Evolutionary conservation across 371 early-diverging fungal species (phyloP).

Genomic region (Lichtheimia ramosa): DNA sequence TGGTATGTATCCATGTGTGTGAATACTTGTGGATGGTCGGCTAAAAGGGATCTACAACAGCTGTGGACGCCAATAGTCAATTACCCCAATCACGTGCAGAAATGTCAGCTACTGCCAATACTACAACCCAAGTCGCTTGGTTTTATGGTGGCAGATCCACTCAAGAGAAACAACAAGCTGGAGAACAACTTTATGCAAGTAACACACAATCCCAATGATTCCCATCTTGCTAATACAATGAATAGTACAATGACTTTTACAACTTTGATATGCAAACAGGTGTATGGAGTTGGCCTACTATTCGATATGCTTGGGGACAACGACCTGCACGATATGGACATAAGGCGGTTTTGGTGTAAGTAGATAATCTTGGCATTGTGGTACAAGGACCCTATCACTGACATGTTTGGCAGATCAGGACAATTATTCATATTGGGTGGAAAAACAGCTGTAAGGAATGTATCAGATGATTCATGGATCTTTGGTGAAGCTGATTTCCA

Average conservation of each 20-base stretch:
- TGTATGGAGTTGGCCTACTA: constrained; percentile 19
- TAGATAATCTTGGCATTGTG: not conserved
- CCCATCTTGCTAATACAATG: not conserved
- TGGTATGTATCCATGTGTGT: not conserved
- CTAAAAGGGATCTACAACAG: not conserved
- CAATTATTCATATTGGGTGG: constrained; percentile 48
- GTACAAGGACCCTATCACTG: no score
- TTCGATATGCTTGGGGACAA: constrained; percentile 20
- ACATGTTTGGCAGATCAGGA: not conserved
- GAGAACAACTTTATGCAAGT: constrained; percentile 7
- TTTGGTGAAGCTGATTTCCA: constrained; percentile 28
- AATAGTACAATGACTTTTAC: constrained; percentile 25
- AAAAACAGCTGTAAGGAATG: constrained; percentile 16
- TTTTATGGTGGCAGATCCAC: constrained; percentile 39
- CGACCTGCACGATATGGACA: constrained; percentile 36
- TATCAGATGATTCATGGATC: constrained; percentile 14
- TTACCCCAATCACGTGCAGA: constrained; percentile 15
- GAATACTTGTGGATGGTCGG: no score
- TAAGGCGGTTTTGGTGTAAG: constrained; percentile 35
- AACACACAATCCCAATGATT: not conserved
- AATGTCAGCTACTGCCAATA: constrained; percentile 37
- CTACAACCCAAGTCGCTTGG: constrained; percentile 25
- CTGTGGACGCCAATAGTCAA: constrained; percentile 1
- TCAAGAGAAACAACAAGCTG: not conserved
- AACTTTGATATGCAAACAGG: constrained; percentile 20